A percentile compares a stretch with the other conserved stretches of the same genome.
These are phyloP conservation scores for Protomyces pachydermus DNA, from an alignment of 1,139 yeast species.

Conservation along the genomic window DNA sequence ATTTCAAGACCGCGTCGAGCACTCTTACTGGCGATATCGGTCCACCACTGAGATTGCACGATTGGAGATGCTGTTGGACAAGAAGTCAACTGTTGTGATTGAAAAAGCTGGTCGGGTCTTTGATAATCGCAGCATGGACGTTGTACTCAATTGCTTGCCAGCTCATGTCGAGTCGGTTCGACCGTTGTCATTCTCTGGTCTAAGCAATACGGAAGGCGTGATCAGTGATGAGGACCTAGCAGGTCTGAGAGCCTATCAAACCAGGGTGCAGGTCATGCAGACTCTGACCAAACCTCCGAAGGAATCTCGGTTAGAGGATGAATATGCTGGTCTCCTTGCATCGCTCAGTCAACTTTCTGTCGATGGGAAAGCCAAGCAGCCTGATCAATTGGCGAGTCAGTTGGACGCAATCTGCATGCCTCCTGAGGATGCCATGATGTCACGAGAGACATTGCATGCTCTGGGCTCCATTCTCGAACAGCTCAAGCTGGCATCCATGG, in stretches of 20 bases:
- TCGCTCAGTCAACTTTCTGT: neutral
- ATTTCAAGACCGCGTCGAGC: constrained; percentile 38
- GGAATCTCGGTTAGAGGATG: neutral
- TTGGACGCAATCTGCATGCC: neutral
- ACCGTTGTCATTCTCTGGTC: neutral
- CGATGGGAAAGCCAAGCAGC: neutral
- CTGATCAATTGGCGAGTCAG: neutral
- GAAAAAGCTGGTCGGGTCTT: neutral
- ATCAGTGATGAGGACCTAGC: neutral
- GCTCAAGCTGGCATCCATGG: neutral
- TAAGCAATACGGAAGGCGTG: neutral
- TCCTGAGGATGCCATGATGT: neutral
- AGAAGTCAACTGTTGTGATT: neutral
- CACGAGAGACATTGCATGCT: neutral
- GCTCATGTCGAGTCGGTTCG: neutral
- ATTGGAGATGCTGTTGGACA: constrained; percentile 12
- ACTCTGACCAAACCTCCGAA: neutral
- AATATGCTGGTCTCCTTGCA: neutral
- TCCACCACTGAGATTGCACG: neutral
- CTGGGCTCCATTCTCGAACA: neutral
- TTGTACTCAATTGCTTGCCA: neutral
- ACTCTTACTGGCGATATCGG: constrained; percentile 29
- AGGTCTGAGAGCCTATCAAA: neutral
- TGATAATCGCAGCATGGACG: neutral
- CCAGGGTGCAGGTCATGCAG: neutral